Conservation (phyloP, 805 yeast genomes). For the Kluyveromyces dobzhanskii region DNA sequence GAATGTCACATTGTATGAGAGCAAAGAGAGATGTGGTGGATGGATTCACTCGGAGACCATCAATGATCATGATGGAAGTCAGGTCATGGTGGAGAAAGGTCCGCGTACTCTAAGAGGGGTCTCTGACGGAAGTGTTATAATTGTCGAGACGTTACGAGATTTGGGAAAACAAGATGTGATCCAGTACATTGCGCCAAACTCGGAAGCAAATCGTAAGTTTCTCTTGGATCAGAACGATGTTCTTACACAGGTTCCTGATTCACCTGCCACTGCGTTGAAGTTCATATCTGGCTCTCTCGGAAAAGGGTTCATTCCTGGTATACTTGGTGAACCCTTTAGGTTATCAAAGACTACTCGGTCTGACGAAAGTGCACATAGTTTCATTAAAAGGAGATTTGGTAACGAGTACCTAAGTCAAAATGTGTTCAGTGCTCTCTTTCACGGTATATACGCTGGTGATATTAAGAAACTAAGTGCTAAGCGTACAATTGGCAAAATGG, state of each 20-base stretch:
- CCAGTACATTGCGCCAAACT: slow-evolving; percentile 46
- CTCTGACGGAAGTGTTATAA: slow-evolving; percentile 65
- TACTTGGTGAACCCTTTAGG: slow-evolving; percentile 44
- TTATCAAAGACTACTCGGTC: slow-evolving; percentile 18
- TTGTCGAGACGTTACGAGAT: slow-evolving; percentile 47
- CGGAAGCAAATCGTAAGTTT: slow-evolving; percentile 67
- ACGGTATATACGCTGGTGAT: slow-evolving; percentile 93
- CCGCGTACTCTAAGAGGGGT: slow-evolving; percentile 85
- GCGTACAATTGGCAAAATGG: slow-evolving; percentile 48
- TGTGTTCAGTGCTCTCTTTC: slow-evolving; percentile 70
- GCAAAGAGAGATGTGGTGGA: slow-evolving; percentile 57
- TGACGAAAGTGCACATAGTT: slow-evolving; percentile 69
- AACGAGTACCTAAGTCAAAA: slow-evolving; percentile 38
- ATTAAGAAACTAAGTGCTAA: slow-evolving; percentile 54
- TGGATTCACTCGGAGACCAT: slow-evolving; percentile 53
- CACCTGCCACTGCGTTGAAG: slow-evolving; percentile 27
- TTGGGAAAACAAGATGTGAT: slow-evolving; percentile 44
- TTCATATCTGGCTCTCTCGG: slow-evolving; percentile 37
- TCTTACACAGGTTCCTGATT: slow-evolving; percentile 48
- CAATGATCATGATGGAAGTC: slow-evolving; percentile 23
- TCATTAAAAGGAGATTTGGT: slow-evolving; percentile 65
- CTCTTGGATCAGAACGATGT: slow-evolving; percentile 39
- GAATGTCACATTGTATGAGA: slow-evolving; percentile 54
- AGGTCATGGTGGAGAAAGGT: slow-evolving; percentile 56
- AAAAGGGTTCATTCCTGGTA: slow-evolving; percentile 36